A percentile compares a stretch with the other conserved stretches of the same genome.
phyloP scores from a whole-genome alignment of 148 eudicot species.

The Arctostaphylos glauca region DNA sequence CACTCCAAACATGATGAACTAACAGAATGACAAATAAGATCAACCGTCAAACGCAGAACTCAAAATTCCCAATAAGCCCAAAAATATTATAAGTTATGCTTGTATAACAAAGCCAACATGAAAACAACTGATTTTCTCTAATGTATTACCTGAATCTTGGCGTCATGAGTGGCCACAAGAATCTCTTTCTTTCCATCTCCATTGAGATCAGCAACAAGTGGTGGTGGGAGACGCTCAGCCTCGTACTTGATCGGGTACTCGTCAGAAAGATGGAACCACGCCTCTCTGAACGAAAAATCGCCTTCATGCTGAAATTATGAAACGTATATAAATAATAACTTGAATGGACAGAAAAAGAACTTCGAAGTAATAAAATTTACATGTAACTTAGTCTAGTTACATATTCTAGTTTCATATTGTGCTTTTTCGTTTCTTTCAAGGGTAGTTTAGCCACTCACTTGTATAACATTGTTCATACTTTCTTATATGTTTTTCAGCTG shows the following conservation, averaged over 20 bases:
- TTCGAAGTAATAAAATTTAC: not conserved
- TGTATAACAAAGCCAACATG: not conserved
- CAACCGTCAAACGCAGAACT: not conserved
- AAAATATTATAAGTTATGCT: not conserved
- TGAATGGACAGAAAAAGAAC: not conserved
- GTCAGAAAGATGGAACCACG: slow-evolving; percentile 91
- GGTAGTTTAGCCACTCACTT: too few species aligned
- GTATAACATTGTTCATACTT: too few species aligned
- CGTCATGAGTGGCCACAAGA: slow-evolving; percentile 88
- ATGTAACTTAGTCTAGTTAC: too few species aligned
- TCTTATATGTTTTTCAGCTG: too few species aligned
- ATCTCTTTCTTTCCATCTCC: slow-evolving; percentile 89
- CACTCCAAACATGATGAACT: not conserved
- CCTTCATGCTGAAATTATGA: slow-evolving; percentile 71
- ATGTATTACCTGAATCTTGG: slow-evolving; percentile 77
- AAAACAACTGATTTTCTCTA: not conserved
- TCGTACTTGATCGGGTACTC: slow-evolving; percentile 91
- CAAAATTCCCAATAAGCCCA: not conserved
- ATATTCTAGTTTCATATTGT: too few species aligned
- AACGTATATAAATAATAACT: not conserved
- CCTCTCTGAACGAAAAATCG: slow-evolving; percentile 87
- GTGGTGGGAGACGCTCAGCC: slow-evolving; percentile 94
- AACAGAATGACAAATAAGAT: not conserved
- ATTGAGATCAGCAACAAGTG: slow-evolving; percentile 85
- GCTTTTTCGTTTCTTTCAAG: too few species aligned